These are phyloP conservation scores for Tardiomyces digboiensis DNA, from an alignment of 1,139 yeast species.

Conservation along the genomic window DNA sequence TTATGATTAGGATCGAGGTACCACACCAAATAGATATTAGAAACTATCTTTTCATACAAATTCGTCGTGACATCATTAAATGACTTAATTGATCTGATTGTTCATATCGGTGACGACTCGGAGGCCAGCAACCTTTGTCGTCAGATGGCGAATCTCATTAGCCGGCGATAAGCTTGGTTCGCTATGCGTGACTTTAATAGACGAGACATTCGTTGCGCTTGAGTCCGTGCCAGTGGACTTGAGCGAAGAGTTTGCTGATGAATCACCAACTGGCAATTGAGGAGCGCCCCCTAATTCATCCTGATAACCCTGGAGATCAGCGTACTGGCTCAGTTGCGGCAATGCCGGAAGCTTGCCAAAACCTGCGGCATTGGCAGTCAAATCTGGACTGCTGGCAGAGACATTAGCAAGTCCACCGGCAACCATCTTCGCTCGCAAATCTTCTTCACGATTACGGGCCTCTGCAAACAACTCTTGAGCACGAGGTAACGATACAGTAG, in stretches of 20 bases:
- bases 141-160: slow-evolving; percentile 1
- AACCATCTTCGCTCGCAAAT: slow-evolving; percentile 19
- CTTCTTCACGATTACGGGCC: slow-evolving; percentile 35
- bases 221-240: slow-evolving; percentile 1
- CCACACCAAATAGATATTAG: too few relatives aligned
- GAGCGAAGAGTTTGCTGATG: not conserved
- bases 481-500: slow-evolving; percentile 76
- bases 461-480: slow-evolving; percentile 83
- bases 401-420: slow-evolving; percentile 11
- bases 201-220: slow-evolving; percentile 1
- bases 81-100: too few relatives aligned
- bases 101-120: not conserved
- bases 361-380: not conserved
- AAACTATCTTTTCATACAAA: too few relatives aligned
- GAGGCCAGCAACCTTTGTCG: slow-evolving; percentile 1
- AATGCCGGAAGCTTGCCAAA: not conserved
- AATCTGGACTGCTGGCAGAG: not conserved
- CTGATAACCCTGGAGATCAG: too few relatives aligned
- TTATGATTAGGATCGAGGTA: too few relatives aligned
- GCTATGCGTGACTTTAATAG: not conserved
- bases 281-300: not conserved
- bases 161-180: not conserved
- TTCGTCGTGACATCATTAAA: too few relatives aligned
- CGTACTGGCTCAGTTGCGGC: not conserved
- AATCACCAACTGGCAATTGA: not conserved